Conservation (phyloP, 495 filamentous ascomycete species). For the Penicillium manginii region DNA sequence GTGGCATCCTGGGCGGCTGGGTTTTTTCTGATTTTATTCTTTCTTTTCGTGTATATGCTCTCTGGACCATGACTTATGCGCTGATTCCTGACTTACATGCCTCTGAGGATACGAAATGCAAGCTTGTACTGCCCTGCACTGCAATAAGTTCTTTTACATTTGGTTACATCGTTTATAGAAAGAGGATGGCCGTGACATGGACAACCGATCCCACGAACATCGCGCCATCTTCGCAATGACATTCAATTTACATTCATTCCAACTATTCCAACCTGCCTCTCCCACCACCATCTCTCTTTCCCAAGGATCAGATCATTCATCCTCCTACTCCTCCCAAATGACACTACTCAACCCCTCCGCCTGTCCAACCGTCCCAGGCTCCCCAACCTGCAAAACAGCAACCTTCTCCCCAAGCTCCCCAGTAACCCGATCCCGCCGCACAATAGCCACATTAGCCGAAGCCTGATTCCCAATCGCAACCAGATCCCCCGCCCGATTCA, state of each 20-base stretch:
- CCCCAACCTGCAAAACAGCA: constrained; percentile 44
- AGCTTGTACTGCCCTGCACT: constrained; percentile 15
- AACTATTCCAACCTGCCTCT: too few relatives aligned
- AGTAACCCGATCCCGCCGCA: constrained; percentile 57
- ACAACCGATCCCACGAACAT: background rate
- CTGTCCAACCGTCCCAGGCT: constrained; percentile 41
- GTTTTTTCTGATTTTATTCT: background rate
- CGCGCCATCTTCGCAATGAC: constrained; percentile 3
- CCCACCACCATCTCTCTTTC: too few relatives aligned
- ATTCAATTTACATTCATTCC: constrained; percentile 1
- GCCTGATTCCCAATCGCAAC: constrained; percentile 66
- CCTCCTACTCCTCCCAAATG: constrained; percentile 60
- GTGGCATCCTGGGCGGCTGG: constrained; percentile 25
- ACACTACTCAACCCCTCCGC: constrained; percentile 56
- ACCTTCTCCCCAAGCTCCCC: constrained; percentile 58
- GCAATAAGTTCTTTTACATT: constrained; percentile 11
- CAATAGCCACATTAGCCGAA: constrained; percentile 61
- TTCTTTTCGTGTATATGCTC: constrained; percentile 8
- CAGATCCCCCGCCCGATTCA: constrained; percentile 64
- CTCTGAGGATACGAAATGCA: constrained; percentile 18
- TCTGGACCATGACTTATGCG: constrained; percentile 20
- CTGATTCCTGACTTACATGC: constrained; percentile 11
- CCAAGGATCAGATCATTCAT: too few relatives aligned
- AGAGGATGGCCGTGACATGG: constrained; percentile 1
- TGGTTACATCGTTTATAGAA: constrained; percentile 12